Conservation (phyloP, 768 basidiomycete species). For the Dacryopinax spathularia region DNA sequence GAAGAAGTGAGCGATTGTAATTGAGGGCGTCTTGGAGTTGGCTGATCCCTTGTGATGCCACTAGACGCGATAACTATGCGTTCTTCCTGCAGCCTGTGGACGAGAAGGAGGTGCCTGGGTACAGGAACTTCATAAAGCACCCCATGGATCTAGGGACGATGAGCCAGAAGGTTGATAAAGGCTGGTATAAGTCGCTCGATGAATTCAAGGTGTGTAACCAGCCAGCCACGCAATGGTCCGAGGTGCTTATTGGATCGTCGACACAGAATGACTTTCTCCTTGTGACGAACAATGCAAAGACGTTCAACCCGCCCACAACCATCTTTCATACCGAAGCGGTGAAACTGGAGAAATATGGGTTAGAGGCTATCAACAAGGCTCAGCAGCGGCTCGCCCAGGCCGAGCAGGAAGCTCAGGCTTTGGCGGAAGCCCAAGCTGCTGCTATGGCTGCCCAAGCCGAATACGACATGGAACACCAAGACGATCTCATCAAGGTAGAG, state of each 20-base stretch:
- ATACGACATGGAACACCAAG: neutral
- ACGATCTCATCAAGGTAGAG: neutral
- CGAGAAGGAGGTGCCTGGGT: conserved; percentile 42
- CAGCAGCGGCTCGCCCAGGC: conserved; percentile 45
- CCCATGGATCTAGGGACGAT: conserved; percentile 94
- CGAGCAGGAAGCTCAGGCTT: conserved; percentile 29
- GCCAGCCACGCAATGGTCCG: too few species aligned
- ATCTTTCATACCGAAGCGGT: conserved; percentile 66
- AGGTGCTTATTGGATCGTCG: neutral
- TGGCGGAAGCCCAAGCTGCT: neutral
- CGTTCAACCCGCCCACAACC: conserved; percentile 58
- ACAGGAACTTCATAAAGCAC: conserved; percentile 52
- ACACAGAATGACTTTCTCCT: conserved; percentile 52
- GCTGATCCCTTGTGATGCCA: conserved; percentile 7
- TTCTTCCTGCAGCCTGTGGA: conserved; percentile 66
- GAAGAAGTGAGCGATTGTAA: conserved; percentile 44
- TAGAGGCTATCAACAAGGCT: conserved; percentile 60
- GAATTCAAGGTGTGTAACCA: conserved; percentile 51
- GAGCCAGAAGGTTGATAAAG: conserved; percentile 56
- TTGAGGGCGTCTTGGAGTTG: neutral
- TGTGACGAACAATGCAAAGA: conserved; percentile 58
- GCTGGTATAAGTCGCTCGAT: conserved; percentile 64
- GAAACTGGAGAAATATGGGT: conserved; percentile 50
- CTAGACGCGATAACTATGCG: conserved; percentile 73
- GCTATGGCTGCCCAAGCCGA: neutral